Conservation (phyloP, 768 basidiomycete genomes). For the Lyophyllum atratum region DNA sequence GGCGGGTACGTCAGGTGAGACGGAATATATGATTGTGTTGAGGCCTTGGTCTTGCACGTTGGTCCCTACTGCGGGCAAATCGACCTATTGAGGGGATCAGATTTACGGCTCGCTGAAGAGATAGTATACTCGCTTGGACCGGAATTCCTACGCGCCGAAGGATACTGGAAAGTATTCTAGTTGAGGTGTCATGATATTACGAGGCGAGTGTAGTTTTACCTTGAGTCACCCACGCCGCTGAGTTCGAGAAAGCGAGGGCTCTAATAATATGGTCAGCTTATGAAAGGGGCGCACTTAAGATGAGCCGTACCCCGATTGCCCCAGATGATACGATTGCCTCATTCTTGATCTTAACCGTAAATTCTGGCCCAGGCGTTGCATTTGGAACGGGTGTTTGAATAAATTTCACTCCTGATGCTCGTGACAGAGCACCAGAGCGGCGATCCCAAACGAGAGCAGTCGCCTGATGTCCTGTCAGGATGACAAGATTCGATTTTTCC, state of each 20-base stretch:
- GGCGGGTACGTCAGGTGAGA: neutral
- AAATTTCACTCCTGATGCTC: constrained; percentile 15
- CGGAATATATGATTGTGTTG: neutral
- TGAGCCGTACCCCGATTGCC: constrained; percentile 10
- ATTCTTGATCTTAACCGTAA: neutral
- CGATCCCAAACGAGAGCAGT: constrained; percentile 9
- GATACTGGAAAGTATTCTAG: constrained; percentile 1
- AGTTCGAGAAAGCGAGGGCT: constrained; percentile 16
- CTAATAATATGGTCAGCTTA: neutral
- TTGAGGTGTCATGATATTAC: neutral
- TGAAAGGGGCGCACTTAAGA: neutral
- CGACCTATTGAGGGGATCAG: neutral
- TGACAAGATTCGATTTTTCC: constrained; percentile 10
- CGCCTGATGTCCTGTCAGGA: constrained; percentile 14
- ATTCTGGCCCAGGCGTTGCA: neutral
- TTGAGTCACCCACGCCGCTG: constrained; percentile 14
- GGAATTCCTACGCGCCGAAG: constrained; percentile 6
- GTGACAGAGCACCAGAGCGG: neutral
- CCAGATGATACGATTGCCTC: constrained; percentile 16
- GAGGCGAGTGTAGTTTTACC: neutral
- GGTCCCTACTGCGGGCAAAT: constrained; percentile 16
- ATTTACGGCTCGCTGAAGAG: neutral
- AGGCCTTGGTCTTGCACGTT: constrained; percentile 18
- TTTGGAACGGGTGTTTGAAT: constrained; percentile 2
- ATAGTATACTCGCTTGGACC: neutral